Evolutionary conservation across 75 land plant species (phyloP).

Genomic region (Sequoia sempervirens): DNA sequence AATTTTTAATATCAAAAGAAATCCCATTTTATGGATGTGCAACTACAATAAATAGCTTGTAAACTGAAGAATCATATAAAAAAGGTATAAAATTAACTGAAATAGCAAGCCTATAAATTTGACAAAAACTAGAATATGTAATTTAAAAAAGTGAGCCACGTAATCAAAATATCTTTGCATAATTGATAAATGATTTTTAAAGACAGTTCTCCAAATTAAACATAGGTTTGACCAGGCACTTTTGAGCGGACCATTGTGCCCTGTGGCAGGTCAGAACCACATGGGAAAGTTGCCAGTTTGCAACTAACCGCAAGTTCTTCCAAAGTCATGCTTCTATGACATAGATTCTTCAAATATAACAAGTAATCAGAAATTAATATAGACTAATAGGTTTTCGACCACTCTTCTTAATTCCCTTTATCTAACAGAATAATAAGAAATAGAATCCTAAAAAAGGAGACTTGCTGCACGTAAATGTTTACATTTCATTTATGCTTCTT

Average conservation of each 20-base stretch:
- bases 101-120: too few species aligned
- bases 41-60: background rate
- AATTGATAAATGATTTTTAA: too few species aligned
- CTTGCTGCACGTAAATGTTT: background rate
- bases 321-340: background rate
- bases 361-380: too few species aligned
- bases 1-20: background rate
- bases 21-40: background rate
- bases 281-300: background rate
- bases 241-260: background rate
- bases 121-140: background rate
- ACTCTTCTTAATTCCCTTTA: background rate
- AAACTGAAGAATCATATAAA: too few species aligned
- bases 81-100: too few species aligned
- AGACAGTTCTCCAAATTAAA: too few species aligned
- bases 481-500: background rate
- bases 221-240: background rate
- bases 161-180: too few species aligned
- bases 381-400: background rate
- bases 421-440: background rate
- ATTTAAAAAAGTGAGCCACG: background rate
- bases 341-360: too few species aligned
- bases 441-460: background rate
- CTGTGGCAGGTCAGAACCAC: background rate
- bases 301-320: background rate